Evolutionary conservation across 2,329 filamentous ascomycete genomes (phyloP), one percentile per base, ranked within the genome.

Genomic region (Chrysoporthe austroafricana): DNA sequence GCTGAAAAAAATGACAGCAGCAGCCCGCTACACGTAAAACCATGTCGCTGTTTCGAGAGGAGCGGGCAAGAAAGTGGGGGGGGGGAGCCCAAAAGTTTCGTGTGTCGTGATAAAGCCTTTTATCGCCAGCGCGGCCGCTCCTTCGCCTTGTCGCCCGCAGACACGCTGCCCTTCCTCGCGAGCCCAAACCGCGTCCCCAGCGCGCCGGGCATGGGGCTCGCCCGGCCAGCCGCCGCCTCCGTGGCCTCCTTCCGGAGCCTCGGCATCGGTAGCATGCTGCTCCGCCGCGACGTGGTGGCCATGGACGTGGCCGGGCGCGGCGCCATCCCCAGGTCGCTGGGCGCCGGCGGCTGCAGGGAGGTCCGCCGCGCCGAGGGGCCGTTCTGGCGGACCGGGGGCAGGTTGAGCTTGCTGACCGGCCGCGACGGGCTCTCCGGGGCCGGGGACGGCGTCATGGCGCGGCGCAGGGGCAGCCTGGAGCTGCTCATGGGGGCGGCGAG

Each of bases 261-360:
- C 0, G 83, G 80, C 66, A 84, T 79, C 21, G 87, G 86, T 32
- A 90, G 77, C 67, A 89, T 73, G 72, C 86, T 88, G 4, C 77
- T 80, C 42, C 87, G 83, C 69, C 86, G 79, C 66, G 59, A 61
- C 57, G 78, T 81, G 26, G 79, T 77, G 7, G 86, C 84, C 57
- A 90, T 73, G 3, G 88, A 89, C 74, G 86, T 90, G 56, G 83
- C 84, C 13, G 88, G 83, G 42, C 88, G 82, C 52, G 74, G 77
- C 72, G 72, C 76, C 34, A 70, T 70, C 72, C 72, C 74, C 11
- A 71, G 70, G 42, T 74, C 77, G 67, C 66, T 75, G 69, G 68
- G 78, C 73, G 69, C 81, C 18, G 80, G 78, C 2, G 85, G 84
- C 65, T 88, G 85, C 36, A 88, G 58, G 14, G 68, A 58, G 26